Percentiles rank a stretch among this genome's conserved stretches.
phyloP scores from a whole-genome alignment of 2,329 filamentous ascomycete species.

The Bipolaris oryzae region DNA sequence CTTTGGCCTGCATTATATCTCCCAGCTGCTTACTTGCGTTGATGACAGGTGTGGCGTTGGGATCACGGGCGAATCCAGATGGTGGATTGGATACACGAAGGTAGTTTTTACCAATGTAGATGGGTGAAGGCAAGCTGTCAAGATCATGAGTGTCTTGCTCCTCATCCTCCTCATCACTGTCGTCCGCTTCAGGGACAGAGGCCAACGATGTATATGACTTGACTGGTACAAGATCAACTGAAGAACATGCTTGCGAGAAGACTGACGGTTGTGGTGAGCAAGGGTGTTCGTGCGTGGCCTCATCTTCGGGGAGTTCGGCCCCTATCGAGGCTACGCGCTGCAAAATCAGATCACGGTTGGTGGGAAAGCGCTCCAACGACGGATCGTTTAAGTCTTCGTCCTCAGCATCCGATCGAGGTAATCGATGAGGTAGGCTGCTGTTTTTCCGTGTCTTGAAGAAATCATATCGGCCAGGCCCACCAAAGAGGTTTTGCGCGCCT shows the following conservation, averaged over 20 bases:
- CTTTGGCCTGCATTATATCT: slow-evolving; percentile 7
- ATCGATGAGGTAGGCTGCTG: slow-evolving; percentile 34
- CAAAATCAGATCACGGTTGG: slow-evolving; percentile 35
- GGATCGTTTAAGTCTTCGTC: slow-evolving; percentile 37
- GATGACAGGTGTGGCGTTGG: slow-evolving; percentile 21
- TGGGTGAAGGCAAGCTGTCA: slow-evolving; percentile 29
- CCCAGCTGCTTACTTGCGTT: slow-evolving; percentile 23
- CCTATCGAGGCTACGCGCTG: slow-evolving; percentile 38
- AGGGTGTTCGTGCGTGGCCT: slow-evolving; percentile 19
- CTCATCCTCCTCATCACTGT: slow-evolving; percentile 29
- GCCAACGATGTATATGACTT: slow-evolving; percentile 38
- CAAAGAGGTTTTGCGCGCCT: slow-evolving; percentile 15
- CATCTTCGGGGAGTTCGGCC: slow-evolving; percentile 34
- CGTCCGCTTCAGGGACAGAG: slow-evolving; percentile 31
- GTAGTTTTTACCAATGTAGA: slow-evolving; percentile 18
- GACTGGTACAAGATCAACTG: slow-evolving; percentile 34
- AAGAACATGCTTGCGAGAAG: slow-evolving; percentile 40
- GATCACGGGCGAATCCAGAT: slow-evolving; percentile 16
- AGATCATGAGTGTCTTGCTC: slow-evolving; percentile 12
- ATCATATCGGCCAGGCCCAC: slow-evolving; percentile 11
- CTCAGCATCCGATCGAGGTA: slow-evolving; percentile 38
- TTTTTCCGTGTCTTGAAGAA: slow-evolving; percentile 30
- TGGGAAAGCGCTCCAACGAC: slow-evolving; percentile 38
- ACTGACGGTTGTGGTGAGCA: slow-evolving; percentile 34
- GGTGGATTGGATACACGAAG: slow-evolving; percentile 5